Base-by-base conservation (phyloP, 208 protist genomes). In the Herpetomonas samuelpessoai region DNA sequence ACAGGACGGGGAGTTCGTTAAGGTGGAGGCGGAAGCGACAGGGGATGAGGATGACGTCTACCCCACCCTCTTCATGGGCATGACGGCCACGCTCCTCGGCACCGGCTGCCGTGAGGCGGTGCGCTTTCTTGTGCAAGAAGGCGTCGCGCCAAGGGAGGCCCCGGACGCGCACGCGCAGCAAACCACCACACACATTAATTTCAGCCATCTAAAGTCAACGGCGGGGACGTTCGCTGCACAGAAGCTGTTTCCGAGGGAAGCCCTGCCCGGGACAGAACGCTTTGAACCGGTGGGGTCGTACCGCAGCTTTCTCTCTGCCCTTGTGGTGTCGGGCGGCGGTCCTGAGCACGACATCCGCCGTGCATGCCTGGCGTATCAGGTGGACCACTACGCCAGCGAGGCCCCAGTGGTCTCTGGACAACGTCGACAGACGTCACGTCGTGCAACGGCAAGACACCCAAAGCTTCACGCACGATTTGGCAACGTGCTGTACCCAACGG, bases 291-390 rank as follows among this genome's bases (percentile, higher is more conserved):
- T 61, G 55, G 19, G 31, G 19, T 7, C 31, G 0, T 65, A 72
- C 29, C 65, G 50, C 45, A 77, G 71, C 51, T 86, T 88, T 57
- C 53, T 86, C 55, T 62, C 71, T 48, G 69, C 70, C 4, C 18
- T 96, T 10, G 89, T 97, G 19, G 68, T 91, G 45, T 86, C 83
- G 57, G 92, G 89, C 16, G 92, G 92, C 25, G 92, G 80, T 9
- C 78, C 94, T 49, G 92, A 97, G 71, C 84, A 92, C 57, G 92
- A 97, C 52, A 68, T 97, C 51, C 80, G 86, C 27, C 83, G 83
- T 19, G 74, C 84, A 1, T 92, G 91, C 65, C 67, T 72, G 47
- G 24, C 44, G 2, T 92, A 93, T 63, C 39, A 27, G 2, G 25
- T 92, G 21, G 24, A 21, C 0, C 49, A 71, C 30, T 85, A 89